phyloP scores from a whole-genome alignment of 2,329 filamentous ascomycete genomes.

The Microcyclosporella mali region DNA sequence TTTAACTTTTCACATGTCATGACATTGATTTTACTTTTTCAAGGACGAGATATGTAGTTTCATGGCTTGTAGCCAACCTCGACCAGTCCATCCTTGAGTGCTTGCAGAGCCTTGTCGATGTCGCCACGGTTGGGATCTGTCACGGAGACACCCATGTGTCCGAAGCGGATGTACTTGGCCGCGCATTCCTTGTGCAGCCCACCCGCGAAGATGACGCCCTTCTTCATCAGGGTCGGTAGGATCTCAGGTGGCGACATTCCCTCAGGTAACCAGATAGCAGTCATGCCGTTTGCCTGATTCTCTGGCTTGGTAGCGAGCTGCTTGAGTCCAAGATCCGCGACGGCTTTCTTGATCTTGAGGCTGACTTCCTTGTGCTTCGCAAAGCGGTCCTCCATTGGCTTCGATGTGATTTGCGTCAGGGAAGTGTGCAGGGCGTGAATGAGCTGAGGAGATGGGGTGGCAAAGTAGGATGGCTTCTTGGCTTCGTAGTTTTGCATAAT shows the following conservation, averaged over 20 bases:
- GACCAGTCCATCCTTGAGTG: slow-evolving; percentile 64
- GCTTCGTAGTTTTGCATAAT: slow-evolving; percentile 99
- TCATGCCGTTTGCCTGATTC: slow-evolving; percentile 96
- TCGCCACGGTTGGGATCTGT: slow-evolving; percentile 73
- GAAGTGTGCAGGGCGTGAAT: slow-evolving; percentile 88
- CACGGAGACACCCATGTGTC: slow-evolving; percentile 95
- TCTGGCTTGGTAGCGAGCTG: slow-evolving; percentile 79
- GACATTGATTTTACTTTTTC: no score
- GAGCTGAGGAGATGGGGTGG: slow-evolving; percentile 89
- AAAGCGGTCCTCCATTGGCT: slow-evolving; percentile 75
- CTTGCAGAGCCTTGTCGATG: slow-evolving; percentile 75
- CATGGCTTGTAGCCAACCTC: slow-evolving; percentile 69
- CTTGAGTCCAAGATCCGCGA: slow-evolving; percentile 74
- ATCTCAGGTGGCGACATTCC: slow-evolving; percentile 73
- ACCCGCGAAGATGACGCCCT: slow-evolving; percentile 88
- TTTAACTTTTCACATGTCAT: no score
- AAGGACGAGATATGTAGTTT: no score
- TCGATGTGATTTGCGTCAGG: slow-evolving; percentile 76
- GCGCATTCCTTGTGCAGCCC: slow-evolving; percentile 95
- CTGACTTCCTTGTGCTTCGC: slow-evolving; percentile 72
- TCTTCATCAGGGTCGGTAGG: slow-evolving; percentile 75
- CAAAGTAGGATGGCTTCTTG: slow-evolving; percentile 96
- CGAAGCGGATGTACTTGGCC: slow-evolving; percentile 87
- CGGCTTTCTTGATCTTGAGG: slow-evolving; percentile 77
- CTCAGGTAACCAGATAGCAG: slow-evolving; percentile 90